Evolutionary conservation across 1,284 basidiomycete genomes (phyloP), one percentile per base, ranked within the genome.

Genomic region (Moesziomyces sp.): DNA sequence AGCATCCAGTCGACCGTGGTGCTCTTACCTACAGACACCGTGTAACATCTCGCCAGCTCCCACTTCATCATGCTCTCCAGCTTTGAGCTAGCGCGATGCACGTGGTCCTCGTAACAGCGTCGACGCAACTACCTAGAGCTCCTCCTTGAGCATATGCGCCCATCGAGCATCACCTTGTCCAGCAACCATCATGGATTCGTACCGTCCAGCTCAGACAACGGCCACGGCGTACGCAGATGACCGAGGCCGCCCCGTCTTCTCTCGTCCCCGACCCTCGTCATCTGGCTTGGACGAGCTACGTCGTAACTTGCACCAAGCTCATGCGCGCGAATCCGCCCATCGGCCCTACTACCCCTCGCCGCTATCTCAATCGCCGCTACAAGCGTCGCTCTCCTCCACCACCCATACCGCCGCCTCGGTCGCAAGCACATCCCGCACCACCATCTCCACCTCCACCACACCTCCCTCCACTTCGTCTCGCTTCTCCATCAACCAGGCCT

Each of bases 321-420:
- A 50, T 11, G 33, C 58, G 18, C 66, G 60, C 18, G 59, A 59
- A 30, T 45, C 49, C 18, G 44, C 57, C 33, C 66, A 74, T 57
- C 58, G 60, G 0, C 72, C 72, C 19, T 51, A 61, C 53, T 52
- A 58, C 23, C 72, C 72, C 3, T 74, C 72, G n/a, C 72, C 72
- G 1, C 60, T 74, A 11, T 62, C 67, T 10, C 72, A 63, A 42
- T 63, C 67, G 23, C 72, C 72, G 1, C 16, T 74, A 26, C 72
- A 67, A n/a, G 72, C 67, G 8, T 74, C 72, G 19, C 42, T 67
- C 38, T 74, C 72, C 6, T 74, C 72, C 6, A 56, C 64, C n/a
- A 57, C 58, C n/a, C 58, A 48, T 10, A 70, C 67, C 9, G 63
- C 63, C 26, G 72, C 63, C 5, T 74, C 72, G 7, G 46, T 65